Evolutionary conservation across 2,329 filamentous ascomycete species (phyloP).

Genomic region (Epichloe typhina): DNA sequence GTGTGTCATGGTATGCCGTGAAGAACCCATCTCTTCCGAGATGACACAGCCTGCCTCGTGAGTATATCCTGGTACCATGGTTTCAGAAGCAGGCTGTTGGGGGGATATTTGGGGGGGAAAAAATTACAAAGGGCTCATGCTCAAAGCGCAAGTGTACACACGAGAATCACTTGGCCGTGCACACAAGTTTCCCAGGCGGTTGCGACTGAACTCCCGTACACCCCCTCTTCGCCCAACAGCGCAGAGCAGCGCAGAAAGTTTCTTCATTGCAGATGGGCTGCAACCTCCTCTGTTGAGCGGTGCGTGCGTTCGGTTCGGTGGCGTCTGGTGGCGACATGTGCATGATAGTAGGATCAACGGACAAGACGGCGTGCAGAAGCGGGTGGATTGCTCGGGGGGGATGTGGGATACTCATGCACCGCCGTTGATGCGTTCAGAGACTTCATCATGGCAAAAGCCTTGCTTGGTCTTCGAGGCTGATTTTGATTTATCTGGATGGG

Average conservation of each 20-base stretch:
- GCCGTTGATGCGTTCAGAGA: not conserved
- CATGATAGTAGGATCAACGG: not conserved
- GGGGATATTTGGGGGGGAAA: too few relatives aligned
- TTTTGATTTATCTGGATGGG: not conserved
- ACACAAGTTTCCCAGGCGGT: not conserved
- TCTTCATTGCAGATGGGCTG: not conserved
- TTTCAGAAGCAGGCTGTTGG: not conserved
- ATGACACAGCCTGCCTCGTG: not conserved
- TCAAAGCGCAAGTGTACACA: too few relatives aligned
- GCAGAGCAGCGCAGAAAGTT: too few relatives aligned
- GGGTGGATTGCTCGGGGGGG: not conserved
- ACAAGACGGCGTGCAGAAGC: not conserved
- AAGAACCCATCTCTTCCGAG: not conserved
- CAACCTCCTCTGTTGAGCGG: not conserved
- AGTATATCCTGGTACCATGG: not conserved
- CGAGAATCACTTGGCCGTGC: not conserved
- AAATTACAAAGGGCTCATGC: not conserved
- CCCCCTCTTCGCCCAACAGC: not conserved
- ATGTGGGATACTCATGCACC: not conserved
- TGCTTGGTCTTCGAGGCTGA: not conserved
- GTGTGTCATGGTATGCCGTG: not conserved
- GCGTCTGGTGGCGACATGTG: not conserved
- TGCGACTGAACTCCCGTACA: not conserved
- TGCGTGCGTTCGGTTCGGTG: not conserved
- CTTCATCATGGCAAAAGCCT: not conserved